Evolutionary conservation across 257 asterid species (phyloP).

Genomic region (Avicennia marina): DNA sequence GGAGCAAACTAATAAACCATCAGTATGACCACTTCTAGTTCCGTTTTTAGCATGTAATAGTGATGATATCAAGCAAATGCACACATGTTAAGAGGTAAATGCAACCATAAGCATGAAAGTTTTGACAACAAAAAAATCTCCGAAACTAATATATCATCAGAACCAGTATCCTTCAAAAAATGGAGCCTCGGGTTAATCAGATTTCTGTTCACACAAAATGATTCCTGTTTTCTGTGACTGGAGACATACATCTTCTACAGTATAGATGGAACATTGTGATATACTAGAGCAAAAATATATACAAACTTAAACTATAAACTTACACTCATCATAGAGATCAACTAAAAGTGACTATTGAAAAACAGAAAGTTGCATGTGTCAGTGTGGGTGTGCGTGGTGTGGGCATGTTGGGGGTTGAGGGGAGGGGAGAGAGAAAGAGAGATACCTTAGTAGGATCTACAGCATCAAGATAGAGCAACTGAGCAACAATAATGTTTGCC

Average conservation of each 20-base stretch:
- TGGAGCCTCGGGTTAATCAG: background rate
- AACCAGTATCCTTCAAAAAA: background rate
- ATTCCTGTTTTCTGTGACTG: background rate
- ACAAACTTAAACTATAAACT: background rate
- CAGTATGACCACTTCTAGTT: background rate
- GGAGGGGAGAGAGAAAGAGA: background rate
- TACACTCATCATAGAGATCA: background rate
- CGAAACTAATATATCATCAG: background rate
- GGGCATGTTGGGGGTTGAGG: too few relatives aligned
- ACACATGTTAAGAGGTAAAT: background rate
- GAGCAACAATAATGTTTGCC: conserved; percentile 94
- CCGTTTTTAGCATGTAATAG: background rate
- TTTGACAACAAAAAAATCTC: background rate
- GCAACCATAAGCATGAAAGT: too few relatives aligned
- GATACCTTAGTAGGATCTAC: conserved; percentile 76
- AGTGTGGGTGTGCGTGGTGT: too few relatives aligned
- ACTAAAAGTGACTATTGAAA: background rate
- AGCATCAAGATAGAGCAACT: conserved; percentile 92
- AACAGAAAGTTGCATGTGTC: background rate
- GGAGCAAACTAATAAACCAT: background rate
- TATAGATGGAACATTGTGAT: background rate
- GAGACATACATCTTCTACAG: background rate
- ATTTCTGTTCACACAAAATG: background rate
- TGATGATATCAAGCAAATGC: background rate
- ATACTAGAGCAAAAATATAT: background rate